phyloP scores from a whole-genome alignment of 2,329 filamentous ascomycete genomes.

The Fusarium brachygibbosum region DNA sequence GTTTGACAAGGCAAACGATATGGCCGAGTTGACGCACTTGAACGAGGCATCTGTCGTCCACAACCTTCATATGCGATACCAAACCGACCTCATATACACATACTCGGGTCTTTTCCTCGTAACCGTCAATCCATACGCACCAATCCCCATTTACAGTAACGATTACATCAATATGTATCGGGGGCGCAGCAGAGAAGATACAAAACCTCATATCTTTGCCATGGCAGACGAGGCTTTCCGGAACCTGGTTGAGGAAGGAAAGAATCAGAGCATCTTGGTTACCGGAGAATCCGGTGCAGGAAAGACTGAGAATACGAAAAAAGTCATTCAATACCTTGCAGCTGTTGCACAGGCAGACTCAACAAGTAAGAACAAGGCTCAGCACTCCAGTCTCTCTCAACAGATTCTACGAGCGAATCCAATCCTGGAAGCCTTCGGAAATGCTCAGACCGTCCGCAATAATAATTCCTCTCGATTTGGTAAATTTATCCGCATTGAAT shows the following conservation, averaged over 20 bases:
- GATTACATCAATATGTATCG: conserved; percentile 99
- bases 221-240: conserved; percentile 98
- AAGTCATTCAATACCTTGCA: conserved; percentile 98
- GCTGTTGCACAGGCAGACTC: conserved; percentile 91
- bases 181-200: conserved; percentile 90
- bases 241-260: conserved; percentile 92
- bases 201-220: conserved; percentile 96
- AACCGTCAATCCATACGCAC: conserved; percentile 96
- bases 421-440: conserved; percentile 97
- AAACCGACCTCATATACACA: conserved; percentile 96
- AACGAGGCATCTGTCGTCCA: conserved; percentile 99
- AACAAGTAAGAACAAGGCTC: conserved; percentile 70
- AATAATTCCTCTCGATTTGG: conserved; percentile 99
- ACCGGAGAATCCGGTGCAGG: conserved; percentile 98
- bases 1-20: conserved; percentile 99
- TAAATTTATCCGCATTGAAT: conserved; percentile 98
- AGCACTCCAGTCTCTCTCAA: conserved; percentile 88
- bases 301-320: conserved; percentile 99
- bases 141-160: conserved; percentile 93
- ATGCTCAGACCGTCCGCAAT: conserved; percentile 96
- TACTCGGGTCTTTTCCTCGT: conserved; percentile 98
- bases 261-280: conserved; percentile 97
- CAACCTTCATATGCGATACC: conserved; percentile 94
- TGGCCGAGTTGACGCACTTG: conserved; percentile 97
- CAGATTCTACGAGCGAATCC: conserved; percentile 97